These are phyloP conservation scores for Beta vulgaris DNA, from an alignment of 148 eudicot genomes.

Conservation along the genomic window DNA sequence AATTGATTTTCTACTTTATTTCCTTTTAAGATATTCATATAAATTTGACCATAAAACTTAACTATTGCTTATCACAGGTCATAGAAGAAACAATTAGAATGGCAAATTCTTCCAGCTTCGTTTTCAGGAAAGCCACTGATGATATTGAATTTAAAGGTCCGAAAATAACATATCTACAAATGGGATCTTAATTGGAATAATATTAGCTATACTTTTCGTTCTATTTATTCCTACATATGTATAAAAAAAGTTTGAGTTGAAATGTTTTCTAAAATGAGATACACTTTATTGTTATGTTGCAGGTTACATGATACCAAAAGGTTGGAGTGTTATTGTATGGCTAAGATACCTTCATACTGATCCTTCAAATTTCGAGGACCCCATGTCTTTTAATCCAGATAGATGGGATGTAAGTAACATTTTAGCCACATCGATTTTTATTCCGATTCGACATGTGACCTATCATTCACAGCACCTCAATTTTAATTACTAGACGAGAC, in stretches of 20 bases:
- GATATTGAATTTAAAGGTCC: constrained; percentile 47
- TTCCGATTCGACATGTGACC: too few species aligned
- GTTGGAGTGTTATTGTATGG: constrained; percentile 51
- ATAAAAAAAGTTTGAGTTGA: too few species aligned
- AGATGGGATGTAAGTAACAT: constrained; percentile 50
- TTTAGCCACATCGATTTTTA: neutral
- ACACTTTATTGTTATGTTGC: too few species aligned
- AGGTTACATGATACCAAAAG: constrained; percentile 31
- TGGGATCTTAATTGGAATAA: too few species aligned
- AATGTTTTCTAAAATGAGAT: neutral
- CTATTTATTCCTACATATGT: too few species aligned
- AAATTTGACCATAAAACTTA: neutral
- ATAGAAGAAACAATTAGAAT: constrained; percentile 50
- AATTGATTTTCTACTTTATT: neutral
- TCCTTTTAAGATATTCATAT: too few species aligned
- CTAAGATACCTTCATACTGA: constrained; percentile 52
- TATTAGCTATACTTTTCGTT: too few species aligned
- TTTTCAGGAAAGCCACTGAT: constrained; percentile 36
- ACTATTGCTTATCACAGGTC: constrained; percentile 28
- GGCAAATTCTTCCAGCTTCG: constrained; percentile 33
- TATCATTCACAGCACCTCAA: too few species aligned
- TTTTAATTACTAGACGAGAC: too few species aligned
- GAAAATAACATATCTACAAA: neutral
- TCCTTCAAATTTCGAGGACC: constrained; percentile 49
- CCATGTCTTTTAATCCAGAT: constrained; percentile 53